Percentiles rank a stretch among this genome's conserved stretches.
Evolutionary conservation across 352 stramenopile species (phyloP).

Genomic region (Pythium chondricola): DNA sequence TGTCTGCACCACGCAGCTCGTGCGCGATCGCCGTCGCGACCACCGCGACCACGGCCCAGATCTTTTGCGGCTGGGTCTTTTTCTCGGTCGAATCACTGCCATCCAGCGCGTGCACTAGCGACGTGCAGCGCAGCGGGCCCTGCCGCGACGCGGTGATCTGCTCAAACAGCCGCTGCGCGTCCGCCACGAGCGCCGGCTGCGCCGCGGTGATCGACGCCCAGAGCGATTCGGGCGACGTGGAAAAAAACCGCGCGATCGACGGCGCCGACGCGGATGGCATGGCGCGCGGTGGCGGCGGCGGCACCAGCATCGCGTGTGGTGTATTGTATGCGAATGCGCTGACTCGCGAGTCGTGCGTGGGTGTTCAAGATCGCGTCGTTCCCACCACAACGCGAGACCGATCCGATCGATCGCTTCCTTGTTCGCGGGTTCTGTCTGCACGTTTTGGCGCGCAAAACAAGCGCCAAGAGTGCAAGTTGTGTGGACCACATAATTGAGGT

Average conservation of each 20-base stretch:
- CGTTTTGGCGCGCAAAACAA: no score
- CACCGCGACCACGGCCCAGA: conserved; percentile 25
- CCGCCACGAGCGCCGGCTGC: conserved; percentile 15
- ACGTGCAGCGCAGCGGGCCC: conserved; percentile 21
- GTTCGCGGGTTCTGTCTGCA: no score
- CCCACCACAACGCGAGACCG: no score
- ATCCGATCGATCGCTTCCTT: no score
- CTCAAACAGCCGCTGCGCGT: conserved; percentile 22
- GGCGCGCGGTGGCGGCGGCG: background rate
- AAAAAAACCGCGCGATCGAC: conserved; percentile 18
- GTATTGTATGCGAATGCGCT: background rate
- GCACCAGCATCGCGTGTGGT: background rate
- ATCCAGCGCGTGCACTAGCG: conserved; percentile 6
- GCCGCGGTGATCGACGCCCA: conserved; percentile 11
- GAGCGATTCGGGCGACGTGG: conserved; percentile 20
- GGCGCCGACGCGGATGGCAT: background rate
- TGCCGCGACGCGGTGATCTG: conserved; percentile 29
- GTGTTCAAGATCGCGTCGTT: no score
- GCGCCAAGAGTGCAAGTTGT: no score
- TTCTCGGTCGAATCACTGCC: background rate
- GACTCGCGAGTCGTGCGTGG: no score
- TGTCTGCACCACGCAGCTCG: no score
- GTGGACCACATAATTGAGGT: conserved; percentile 6
- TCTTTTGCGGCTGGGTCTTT: conserved; percentile 13
- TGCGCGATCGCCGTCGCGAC: conserved; percentile 20